Percentiles rank a stretch among this genome's conserved stretches.
Evolutionary conservation across 371 early-diverging fungal species (phyloP).

Genomic region (Entomophthora muscae): DNA sequence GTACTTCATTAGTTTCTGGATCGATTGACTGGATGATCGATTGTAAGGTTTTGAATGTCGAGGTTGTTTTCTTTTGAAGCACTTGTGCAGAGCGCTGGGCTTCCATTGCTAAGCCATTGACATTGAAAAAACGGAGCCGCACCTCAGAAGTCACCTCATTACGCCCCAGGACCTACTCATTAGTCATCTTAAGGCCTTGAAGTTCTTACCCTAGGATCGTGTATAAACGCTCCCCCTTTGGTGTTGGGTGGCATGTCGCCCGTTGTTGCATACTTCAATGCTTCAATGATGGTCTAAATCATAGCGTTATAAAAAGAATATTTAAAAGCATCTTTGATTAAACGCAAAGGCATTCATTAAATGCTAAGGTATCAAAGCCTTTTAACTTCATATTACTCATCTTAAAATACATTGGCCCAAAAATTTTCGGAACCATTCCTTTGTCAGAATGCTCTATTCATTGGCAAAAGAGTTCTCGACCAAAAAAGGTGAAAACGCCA

Average conservation of each 20-base stretch:
- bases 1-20: constrained; percentile 37
- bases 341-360: no score
- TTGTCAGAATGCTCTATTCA: no score
- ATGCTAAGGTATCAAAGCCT: no score
- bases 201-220: constrained; percentile 80
- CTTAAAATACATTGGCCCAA: no score
- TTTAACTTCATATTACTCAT: no score
- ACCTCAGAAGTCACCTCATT: constrained; percentile 91
- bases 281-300: constrained; percentile 95
- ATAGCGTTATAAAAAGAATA: neutral
- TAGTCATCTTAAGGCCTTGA: neutral
- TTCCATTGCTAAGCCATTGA: constrained; percentile 53
- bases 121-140: constrained; percentile 69
- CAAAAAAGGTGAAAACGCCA: no score
- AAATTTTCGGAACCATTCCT: no score
- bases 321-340: neutral
- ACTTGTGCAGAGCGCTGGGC: constrained; percentile 64
- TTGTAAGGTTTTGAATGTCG: constrained; percentile 77
- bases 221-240: constrained; percentile 85
- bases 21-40: constrained; percentile 41
- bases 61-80: constrained; percentile 41
- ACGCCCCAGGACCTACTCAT: constrained; percentile 48
- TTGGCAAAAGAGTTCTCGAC: no score
- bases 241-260: constrained; percentile 92
- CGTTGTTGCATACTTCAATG: constrained; percentile 93